Evolutionary conservation across 192 early-diverging fungal species (phyloP), one percentile per base, ranked within the genome.

Genomic region (Podila minutissima): DNA sequence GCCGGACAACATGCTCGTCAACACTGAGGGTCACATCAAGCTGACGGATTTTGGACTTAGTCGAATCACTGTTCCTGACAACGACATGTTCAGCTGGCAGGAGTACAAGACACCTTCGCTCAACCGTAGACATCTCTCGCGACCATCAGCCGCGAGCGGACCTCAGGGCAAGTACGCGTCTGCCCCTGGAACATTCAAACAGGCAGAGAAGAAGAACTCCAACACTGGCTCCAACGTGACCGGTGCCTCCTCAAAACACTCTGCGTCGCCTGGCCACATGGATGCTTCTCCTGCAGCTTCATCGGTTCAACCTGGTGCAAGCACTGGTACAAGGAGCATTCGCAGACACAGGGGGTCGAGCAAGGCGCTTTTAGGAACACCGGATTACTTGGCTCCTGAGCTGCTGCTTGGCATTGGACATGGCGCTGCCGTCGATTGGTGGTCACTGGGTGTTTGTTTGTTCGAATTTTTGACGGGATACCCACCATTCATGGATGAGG

Each of bases 1-100:
- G 77, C 91, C 92, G 0, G 92, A 93, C 68, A 94, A 98, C 68
- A 94, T 97, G 67, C 85, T 98, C 22, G 86, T 98, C 62, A 92
- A 91, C 70, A 88, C 90, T 35, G 92, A 95, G 58, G 96, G 96
- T 0, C 96, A 97, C 74, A 91, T 97, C 83, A 97, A 97, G 75
- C 77, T 97, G 62, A 96, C 95, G 13, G 97, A 98, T 74, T 98
- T 98, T 94, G 97, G 97, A 8, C 87, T 98, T 7, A 96, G 95
- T 57, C 89, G 94, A 31, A 94, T 96, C 48, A 83, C 90, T 9
- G 88, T 95, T 20, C 85, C 90, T 3, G 90, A 85, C 55, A 75
- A 79, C 13, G 68, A 74, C 48, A 71, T 85, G 72, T 59, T 77
- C 29, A 79, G 64, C 51, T 66, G 59, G 72, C 64, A 67, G 6